These are phyloP conservation scores for Salix viminalis DNA, from an alignment of 345 rosid species.

Conservation along the genomic window DNA sequence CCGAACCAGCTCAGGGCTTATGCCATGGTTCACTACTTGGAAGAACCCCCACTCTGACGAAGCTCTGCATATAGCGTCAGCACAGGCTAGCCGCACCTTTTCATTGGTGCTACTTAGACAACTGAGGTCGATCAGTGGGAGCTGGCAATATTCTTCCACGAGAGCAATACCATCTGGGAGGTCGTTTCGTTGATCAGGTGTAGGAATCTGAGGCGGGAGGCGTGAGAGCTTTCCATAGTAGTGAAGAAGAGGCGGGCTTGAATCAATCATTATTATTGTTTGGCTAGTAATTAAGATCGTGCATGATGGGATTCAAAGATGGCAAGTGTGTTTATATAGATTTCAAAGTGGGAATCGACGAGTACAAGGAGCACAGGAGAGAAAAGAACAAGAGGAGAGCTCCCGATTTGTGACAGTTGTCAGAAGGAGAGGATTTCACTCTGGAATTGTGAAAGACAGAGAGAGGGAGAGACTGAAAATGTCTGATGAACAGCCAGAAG, in stretches of 20 bases:
- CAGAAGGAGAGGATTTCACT: constrained; percentile 29
- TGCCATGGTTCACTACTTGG: constrained; percentile 65
- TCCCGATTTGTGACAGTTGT: constrained; percentile 39
- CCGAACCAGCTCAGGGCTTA: constrained; percentile 32
- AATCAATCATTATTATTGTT: constrained; percentile 8
- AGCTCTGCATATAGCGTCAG: constrained; percentile 41
- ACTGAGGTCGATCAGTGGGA: constrained; percentile 55
- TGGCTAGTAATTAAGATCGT: neutral
- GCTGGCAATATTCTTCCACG: constrained; percentile 39
- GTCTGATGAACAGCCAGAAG: neutral
- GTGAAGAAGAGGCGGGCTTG: constrained; percentile 40
- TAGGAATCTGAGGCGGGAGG: neutral
- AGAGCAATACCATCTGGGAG: neutral
- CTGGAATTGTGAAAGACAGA: constrained; percentile 14
- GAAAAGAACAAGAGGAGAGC: constrained; percentile 20
- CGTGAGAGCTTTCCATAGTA: constrained; percentile 23
- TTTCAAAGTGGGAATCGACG: neutral
- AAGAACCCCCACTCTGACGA: constrained; percentile 68
- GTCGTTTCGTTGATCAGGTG: neutral
- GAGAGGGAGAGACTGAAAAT: constrained; percentile 18
- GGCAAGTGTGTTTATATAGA: neutral
- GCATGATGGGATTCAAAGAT: neutral
- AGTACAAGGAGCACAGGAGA: constrained; percentile 20
- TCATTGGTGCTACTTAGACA: constrained; percentile 20
- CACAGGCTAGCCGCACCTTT: constrained; percentile 27